Evolutionary conservation across 768 basidiomycete species (phyloP), one percentile per base, ranked within the genome.

Genomic region (Leucogyrophana mollusca): DNA sequence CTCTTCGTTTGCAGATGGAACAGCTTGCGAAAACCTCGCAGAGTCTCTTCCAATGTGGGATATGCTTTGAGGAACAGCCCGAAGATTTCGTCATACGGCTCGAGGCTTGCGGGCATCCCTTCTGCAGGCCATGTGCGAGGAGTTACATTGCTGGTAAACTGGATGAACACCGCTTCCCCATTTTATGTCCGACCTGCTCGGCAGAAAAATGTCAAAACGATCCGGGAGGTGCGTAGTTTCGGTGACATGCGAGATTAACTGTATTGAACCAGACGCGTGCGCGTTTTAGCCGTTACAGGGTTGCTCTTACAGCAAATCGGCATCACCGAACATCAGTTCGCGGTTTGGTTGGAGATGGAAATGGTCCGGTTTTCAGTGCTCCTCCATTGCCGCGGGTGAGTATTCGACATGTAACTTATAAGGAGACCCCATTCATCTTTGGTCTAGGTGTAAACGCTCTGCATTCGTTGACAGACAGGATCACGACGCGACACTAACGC

Each of bases 111-210:
- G 51, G 52, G 9, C 83, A 87, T 54, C 50, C 49, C 13, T 77
- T 78, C 56, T 87, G 85, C 59, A 67, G 78, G 40, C 56, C 64
- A 2, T 87, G 85, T 55, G 50, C 84, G 40, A 64, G 58, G 44
- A 51, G 49, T 4, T 73, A 77, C 41, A 62, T 77, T 10, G 53
- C 53, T 23, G 64, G 72, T 4, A 76, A 75, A 59, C 66, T 86
- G 16, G 65, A 68, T 13, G 78, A 80, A 30, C 72, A 71, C 43
- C 72, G 71, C 9, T 85, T 74, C 39, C 85, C 85, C 4, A 76
- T 87, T 23, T 56, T 75, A 10, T 87, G 85, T 59, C 85, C 85
- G 1, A 54, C 73, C 24, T 87, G 85, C 49, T 61, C 67, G 11
- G 58, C 67, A 13, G 56, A 62, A 23, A 55, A 51, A 9, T 47